Conservation (phyloP, 805 yeast species). For the Nakazawaea anatomiae region DNA sequence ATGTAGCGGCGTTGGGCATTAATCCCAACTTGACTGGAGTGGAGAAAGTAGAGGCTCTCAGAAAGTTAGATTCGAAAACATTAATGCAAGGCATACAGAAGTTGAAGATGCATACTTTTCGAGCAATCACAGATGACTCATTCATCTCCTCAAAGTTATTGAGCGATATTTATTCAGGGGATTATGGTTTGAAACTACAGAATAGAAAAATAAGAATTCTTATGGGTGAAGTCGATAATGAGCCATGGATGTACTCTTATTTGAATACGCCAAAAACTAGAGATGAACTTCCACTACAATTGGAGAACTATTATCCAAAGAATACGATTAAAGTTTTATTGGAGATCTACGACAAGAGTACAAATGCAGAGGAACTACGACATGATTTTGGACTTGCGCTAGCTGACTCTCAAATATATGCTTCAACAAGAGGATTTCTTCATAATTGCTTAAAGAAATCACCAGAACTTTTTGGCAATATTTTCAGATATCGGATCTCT, state of each 20-base stretch:
- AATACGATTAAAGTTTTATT: constrained; percentile 17
- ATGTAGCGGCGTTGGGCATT: constrained; percentile 22
- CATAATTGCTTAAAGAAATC: constrained; percentile 20
- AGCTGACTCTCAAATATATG: constrained; percentile 33
- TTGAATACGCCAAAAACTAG: constrained; percentile 24
- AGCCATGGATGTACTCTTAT: constrained; percentile 24
- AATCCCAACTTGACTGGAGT: constrained; percentile 9
- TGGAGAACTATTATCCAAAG: constrained; percentile 32
- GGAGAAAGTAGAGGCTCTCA: constrained; percentile 15
- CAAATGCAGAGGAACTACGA: constrained; percentile 16
- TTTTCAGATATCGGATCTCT: constrained; percentile 11
- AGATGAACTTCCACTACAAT: constrained; percentile 24
- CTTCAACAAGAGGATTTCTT: constrained; percentile 30
- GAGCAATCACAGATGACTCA: constrained; percentile 34
- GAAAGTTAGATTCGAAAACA: background rate
- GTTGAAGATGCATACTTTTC: constrained; percentile 26
- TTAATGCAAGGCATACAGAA: constrained; percentile 20
- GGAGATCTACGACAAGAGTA: constrained; percentile 13
- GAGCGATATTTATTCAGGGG: constrained; percentile 25
- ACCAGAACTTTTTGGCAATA: constrained; percentile 7
- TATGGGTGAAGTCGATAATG: constrained; percentile 31
- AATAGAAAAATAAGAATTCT: constrained; percentile 19
- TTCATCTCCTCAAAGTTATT: constrained; percentile 27
- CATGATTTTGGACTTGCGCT: constrained; percentile 26
- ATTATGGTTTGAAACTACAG: constrained; percentile 20